Conservation (phyloP, 768 basidiomycete genomes). For the Hericium alpestre region DNA sequence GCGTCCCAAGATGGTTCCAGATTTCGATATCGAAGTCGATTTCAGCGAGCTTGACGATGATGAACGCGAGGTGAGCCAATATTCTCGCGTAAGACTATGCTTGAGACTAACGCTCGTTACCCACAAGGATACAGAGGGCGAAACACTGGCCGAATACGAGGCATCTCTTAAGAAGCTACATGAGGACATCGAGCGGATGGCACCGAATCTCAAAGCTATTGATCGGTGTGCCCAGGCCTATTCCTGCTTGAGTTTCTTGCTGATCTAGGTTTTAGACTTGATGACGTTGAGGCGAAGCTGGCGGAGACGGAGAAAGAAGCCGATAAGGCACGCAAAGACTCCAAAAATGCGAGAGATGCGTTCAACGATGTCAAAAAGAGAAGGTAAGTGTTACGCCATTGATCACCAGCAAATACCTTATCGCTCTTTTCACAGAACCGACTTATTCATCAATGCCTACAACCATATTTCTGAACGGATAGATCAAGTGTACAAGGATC, state of each 20-base stretch:
- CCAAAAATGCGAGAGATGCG: constrained; percentile 80
- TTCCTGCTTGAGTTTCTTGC: background rate
- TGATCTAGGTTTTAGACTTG: constrained; percentile 38
- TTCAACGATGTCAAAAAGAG: constrained; percentile 81
- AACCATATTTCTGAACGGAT: constrained; percentile 92
- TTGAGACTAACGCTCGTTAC: background rate
- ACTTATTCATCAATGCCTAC: constrained; percentile 93
- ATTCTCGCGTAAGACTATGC: background rate
- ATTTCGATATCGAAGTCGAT: constrained; percentile 86
- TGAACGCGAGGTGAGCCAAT: constrained; percentile 47
- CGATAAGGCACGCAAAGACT: constrained; percentile 83
- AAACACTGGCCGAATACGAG: constrained; percentile 64
- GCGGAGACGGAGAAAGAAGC: constrained; percentile 87
- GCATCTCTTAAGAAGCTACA: constrained; percentile 58
- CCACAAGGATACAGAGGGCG: constrained; percentile 46
- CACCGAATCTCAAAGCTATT: constrained; percentile 94
- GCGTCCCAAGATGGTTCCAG: constrained; percentile 55
- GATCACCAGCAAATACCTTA: background rate
- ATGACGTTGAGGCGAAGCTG: constrained; percentile 76
- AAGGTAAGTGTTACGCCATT: constrained; percentile 36
- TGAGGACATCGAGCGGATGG: constrained; percentile 83
- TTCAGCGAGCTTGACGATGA: constrained; percentile 68
- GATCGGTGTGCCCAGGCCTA: constrained; percentile 46
- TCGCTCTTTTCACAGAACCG: constrained; percentile 33
- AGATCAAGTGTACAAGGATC: constrained; percentile 93